phyloP scores from a whole-genome alignment of 2,329 filamentous ascomycete genomes.

The Periconia macrospinosa region DNA sequence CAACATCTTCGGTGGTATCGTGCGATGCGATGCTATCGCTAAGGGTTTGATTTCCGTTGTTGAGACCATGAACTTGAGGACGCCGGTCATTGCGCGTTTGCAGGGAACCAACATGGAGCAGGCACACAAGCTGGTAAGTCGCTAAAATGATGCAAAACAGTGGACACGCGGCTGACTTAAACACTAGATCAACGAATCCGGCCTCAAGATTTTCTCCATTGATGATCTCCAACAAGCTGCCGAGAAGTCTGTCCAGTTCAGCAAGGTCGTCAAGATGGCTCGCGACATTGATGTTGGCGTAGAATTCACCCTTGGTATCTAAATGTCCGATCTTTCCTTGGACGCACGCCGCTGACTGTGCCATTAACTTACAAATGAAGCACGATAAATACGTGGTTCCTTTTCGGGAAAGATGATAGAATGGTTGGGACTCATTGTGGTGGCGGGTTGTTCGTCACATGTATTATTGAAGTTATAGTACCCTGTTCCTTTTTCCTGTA shows the following conservation, averaged over 20 bases:
- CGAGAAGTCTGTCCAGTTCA: conserved; percentile 98
- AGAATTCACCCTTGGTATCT: conserved; percentile 69
- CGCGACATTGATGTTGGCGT: conserved; percentile 97
- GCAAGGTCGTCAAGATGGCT: conserved; percentile 98
- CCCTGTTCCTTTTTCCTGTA: conserved; percentile 10
- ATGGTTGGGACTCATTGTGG: background rate
- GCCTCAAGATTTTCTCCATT: conserved; percentile 99
- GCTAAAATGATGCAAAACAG: too few species aligned
- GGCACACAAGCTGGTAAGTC: conserved; percentile 74
- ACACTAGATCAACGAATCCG: conserved; percentile 87
- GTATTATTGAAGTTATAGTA: conserved; percentile 17
- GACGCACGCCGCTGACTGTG: conserved; percentile 10
- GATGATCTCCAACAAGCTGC: conserved; percentile 96
- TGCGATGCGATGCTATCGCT: conserved; percentile 95
- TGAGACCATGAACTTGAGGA: conserved; percentile 91
- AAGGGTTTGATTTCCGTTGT: conserved; percentile 95
- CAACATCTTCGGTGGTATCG: conserved; percentile 99
- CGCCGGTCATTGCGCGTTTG: conserved; percentile 93
- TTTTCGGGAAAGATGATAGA: conserved; percentile 4
- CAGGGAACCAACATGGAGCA: conserved; percentile 98
- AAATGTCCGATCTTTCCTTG: conserved; percentile 36
- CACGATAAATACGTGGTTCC: background rate
- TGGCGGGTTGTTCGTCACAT: conserved; percentile 2
- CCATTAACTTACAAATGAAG: conserved; percentile 7
- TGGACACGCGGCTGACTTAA: background rate